phyloP scores from a whole-genome alignment of 2,329 filamentous ascomycete genomes.

The Pyricularia sp. region DNA sequence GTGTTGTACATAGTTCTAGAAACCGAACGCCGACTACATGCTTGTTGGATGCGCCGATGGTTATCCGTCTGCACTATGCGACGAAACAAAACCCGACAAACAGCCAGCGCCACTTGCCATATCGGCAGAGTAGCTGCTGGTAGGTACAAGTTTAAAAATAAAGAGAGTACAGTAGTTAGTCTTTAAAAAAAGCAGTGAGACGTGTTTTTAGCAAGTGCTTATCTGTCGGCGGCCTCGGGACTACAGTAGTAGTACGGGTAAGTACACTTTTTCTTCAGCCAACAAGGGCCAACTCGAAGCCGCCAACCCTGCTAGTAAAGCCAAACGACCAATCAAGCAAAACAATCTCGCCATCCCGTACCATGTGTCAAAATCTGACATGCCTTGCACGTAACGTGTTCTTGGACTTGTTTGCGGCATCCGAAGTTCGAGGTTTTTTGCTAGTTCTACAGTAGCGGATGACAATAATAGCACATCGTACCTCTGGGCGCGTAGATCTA shows the following conservation, averaged over 20 bases:
- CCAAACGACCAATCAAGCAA: background rate
- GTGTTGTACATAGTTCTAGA: background rate
- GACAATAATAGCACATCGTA: background rate
- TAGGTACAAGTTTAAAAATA: background rate
- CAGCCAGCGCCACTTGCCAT: background rate
- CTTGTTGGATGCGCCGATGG: background rate
- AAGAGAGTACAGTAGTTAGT: background rate
- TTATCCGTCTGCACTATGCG: background rate
- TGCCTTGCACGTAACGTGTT: background rate
- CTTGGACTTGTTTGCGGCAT: background rate
- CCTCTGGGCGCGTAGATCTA: background rate
- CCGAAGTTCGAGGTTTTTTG: background rate
- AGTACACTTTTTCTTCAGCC: background rate
- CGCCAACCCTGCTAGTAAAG: background rate
- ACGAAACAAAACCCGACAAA: background rate
- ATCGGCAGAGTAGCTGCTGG: background rate
- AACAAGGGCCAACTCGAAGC: background rate
- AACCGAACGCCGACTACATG: background rate
- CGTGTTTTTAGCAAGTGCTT: background rate
- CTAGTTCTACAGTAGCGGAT: background rate
- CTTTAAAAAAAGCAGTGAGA: background rate
- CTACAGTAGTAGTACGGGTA: background rate
- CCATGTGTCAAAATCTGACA: background rate
- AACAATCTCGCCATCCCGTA: background rate
- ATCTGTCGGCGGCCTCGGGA: background rate